Evolutionary conservation across 495 filamentous ascomycete species (phyloP).

Genomic region (Xylaria cubensis): DNA sequence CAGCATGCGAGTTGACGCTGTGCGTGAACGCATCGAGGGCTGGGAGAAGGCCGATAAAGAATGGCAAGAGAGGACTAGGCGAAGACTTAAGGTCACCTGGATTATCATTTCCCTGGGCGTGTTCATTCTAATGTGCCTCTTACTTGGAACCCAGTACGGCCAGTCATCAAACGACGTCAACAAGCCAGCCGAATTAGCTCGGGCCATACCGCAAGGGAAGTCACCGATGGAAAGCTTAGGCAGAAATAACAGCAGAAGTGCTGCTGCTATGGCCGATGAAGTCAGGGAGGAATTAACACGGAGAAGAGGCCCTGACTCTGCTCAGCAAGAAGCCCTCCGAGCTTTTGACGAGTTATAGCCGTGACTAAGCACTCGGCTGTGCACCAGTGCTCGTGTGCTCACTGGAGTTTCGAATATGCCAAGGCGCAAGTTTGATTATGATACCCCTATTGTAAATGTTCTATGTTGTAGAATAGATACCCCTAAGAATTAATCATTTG

Average conservation of each 20-base stretch:
- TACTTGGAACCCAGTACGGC: constrained; percentile 49
- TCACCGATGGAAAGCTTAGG: constrained; percentile 20
- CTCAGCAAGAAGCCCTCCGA: constrained; percentile 42
- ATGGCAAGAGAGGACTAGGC: constrained; percentile 73
- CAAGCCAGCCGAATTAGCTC: constrained; percentile 15
- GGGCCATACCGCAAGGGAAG: constrained; percentile 13
- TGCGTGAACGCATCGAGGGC: constrained; percentile 67
- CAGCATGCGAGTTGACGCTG: constrained; percentile 68
- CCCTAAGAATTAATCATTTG: neutral
- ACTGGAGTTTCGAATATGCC: neutral
- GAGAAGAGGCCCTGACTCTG: constrained; percentile 24
- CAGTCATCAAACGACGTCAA: constrained; percentile 31
- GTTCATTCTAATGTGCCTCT: constrained; percentile 52
- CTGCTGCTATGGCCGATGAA: constrained; percentile 33
- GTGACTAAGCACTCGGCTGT: neutral
- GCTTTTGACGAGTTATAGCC: constrained; percentile 52
- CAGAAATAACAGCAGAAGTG: constrained; percentile 30
- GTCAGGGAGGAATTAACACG: constrained; percentile 35
- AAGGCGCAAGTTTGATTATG: constrained; percentile 4
- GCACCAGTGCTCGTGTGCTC: neutral
- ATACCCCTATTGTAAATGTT: constrained; percentile 18
- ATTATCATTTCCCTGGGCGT: constrained; percentile 54
- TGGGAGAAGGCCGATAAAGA: constrained; percentile 76
- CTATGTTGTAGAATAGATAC: constrained; percentile 1
- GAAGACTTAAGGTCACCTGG: constrained; percentile 68